Evolutionary conservation across 495 filamentous ascomycete species (phyloP), one percentile per base, ranked within the genome.

Genomic region (Aeminium ludgeri): DNA sequence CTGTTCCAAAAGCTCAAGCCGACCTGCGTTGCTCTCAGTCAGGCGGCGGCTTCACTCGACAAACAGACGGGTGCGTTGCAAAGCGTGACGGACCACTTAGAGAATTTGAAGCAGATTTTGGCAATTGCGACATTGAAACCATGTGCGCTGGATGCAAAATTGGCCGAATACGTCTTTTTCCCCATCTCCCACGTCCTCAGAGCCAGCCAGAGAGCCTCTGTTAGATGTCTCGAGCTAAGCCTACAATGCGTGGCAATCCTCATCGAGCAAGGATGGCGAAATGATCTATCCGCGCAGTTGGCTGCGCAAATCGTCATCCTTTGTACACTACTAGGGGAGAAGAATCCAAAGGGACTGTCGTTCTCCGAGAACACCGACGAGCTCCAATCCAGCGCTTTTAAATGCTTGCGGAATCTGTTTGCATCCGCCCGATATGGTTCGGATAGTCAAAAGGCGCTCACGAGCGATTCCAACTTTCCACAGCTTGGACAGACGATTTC

Each of bases 111-210:
- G 18, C 29, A 18, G 12, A 20, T 5, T 10, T 11, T 40, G n/a
- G 4, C 28, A 1, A 18, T 25, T 7, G 36, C 36, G 16, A 38
- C 36, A n/a, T 53, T 45, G 34, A 60, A 63, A 35, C 62, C 69
- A 27, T 58, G 63, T 13, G 61, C 67, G 0, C 63, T 95, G 10
- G 83, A 94, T 54, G 66, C 73, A 38, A 85, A 83, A 57, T 62
- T 95, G 19, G 89, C 86, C 6, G 84, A 95, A 57, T 99, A 94
- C 63, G 72, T 80, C 49, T 96, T 96, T 66, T 89, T 93, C 50
- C 89, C 89, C 0, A 62, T 99, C 0, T 83, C 82, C 1, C 80
- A 91, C 45, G 74, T 96, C 36, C 78, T 99, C 48, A 76, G 81
- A 41, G 68, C 74, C 37, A 77, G 76, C 37, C 73, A 85, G 46